Evolutionary conservation across 371 early-diverging fungal genomes (phyloP), one percentile per base, ranked within the genome.

Genomic region (Apophysomyces elegans): DNA sequence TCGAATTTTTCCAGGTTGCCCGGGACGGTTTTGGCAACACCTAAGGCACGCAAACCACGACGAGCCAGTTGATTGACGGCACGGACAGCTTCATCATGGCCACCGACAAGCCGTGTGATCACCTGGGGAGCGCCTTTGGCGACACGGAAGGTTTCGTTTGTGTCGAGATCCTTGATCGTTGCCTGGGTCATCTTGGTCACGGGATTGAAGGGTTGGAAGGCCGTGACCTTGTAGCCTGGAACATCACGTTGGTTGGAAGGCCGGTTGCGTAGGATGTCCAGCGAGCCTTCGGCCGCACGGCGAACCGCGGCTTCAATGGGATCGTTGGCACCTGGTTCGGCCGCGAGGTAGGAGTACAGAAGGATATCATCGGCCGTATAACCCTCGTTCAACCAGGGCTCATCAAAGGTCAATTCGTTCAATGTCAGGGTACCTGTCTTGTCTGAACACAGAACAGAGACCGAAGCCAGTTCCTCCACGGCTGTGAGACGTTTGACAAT

Each of bases 91-190:
- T 91, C 91, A 67, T 90, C 87, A 77, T 94, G 88, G 37, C 94
- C 96, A 66, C 95, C 95, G 7, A 89, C 91, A 39, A 96, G 84
- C 64, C 86, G 76, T 62, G 90, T 87, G 63, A 95, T 94, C 41
- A 95, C 96, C 74, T 94, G 96, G 37, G 96, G 97, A 37, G 97
- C 96, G 64, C 97, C 97, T 84, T 97, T 97, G 70, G 95, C 94
- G 37, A 92, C 92, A 65, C 89, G 84, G 86, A 95, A 97, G 16
- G 79, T 73, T 69, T 90, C 83, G 59, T 84, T 85, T 18, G 90
- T 91, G 8, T 90, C 75, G 47, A 83, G 67, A 68, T 93, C 85
- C 7, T 61, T 18, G 45, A 95, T 89, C 9, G 92, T 94, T 57
- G 96, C 95, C 77, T 92, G 92, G 16, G 96, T 95, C 81, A 93